A percentile compares a stretch with the other conserved stretches of the same genome.
phyloP scores from a whole-genome alignment of 169 alveolate species.

The Babesia caballi region DNA sequence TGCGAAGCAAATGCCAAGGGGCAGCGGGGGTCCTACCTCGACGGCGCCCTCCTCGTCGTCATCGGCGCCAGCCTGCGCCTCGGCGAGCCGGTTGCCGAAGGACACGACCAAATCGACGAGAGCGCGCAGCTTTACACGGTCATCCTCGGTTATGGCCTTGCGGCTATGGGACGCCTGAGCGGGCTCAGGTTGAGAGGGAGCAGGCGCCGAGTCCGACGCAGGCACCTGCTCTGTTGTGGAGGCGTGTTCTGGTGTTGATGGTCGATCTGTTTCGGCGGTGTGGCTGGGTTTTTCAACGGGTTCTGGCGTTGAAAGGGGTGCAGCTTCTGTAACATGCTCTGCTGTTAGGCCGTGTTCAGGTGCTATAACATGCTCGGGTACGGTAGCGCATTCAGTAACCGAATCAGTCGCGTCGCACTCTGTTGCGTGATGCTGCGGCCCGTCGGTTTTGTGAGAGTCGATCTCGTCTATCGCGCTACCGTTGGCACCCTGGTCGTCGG shows the following conservation, averaged over 20 bases:
- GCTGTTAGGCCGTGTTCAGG: too few species aligned
- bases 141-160: background rate
- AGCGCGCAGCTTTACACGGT: background rate
- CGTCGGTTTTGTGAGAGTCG: background rate
- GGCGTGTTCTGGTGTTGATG: too few species aligned
- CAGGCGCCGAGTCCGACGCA: background rate
- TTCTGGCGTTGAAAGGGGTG: too few species aligned
- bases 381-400: too few species aligned
- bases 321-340: too few species aligned
- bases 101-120: conserved; percentile 17
- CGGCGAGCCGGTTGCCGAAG: background rate
- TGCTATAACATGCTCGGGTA: too few species aligned
- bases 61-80: background rate
- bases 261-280: too few species aligned
- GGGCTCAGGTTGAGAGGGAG: background rate
- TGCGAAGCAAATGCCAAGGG: background rate
- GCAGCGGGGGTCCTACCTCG: background rate
- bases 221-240: background rate
- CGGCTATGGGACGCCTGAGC: background rate
- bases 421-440: background rate
- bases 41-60: conserved; percentile 64
- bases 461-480: background rate
- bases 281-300: too few species aligned
- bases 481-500: background rate
- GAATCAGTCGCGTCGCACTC: background rate